Base-by-base conservation (phyloP, 148 eudicot species). In the Agrostemma githago region DNA sequence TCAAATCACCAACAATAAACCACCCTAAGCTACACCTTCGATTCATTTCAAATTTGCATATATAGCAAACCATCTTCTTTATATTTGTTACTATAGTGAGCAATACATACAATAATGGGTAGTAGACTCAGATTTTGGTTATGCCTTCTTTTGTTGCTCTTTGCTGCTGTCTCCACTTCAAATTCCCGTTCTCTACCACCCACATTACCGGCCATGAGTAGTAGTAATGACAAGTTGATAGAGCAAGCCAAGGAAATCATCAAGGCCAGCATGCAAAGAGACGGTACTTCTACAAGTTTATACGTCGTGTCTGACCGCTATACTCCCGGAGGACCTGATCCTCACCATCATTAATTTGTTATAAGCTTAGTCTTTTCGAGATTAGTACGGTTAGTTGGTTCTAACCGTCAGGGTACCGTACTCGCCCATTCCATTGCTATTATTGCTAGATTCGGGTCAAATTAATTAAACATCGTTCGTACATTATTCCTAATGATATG, bases 311-410 rank as follows among this genome's bases (percentile, higher is more conserved):
- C 72, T 16, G 74, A 71, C 64, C 74, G 89, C 57, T 16, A 74
- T 5, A 84, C 79, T 70, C 89, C 89, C 3, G 89, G 85, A 37
- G 89, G 89, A 41, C 89, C 89, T 34, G 89, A 86, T 57, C 89
- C 89, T 2, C 85, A 76, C 65, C 89, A 86, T 54, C 89, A 86
- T 26, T 82, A 86, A 77, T 34, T 14, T 9, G 48, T 8, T 20
- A n/a, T n/a, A n/a, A n/a, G n/a, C n/a, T n/a, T n/a, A n/a, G n/a
- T n/a, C n/a, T n/a, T n/a, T n/a, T n/a, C n/a, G n/a, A n/a, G 3
- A 9, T 8, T 42, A 42, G 56, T 42, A 16, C 43, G 70, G 53
- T 19, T 46, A 66, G 41, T 17, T 11, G 68, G 0, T 64, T 64
- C n/a, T 11, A 48, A 2, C 54, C 12, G 0, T 14, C 12, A 7